These are phyloP conservation scores for Podosphaera aphanis DNA, from an alignment of 2,329 filamentous ascomycete species.

Conservation along the genomic window DNA sequence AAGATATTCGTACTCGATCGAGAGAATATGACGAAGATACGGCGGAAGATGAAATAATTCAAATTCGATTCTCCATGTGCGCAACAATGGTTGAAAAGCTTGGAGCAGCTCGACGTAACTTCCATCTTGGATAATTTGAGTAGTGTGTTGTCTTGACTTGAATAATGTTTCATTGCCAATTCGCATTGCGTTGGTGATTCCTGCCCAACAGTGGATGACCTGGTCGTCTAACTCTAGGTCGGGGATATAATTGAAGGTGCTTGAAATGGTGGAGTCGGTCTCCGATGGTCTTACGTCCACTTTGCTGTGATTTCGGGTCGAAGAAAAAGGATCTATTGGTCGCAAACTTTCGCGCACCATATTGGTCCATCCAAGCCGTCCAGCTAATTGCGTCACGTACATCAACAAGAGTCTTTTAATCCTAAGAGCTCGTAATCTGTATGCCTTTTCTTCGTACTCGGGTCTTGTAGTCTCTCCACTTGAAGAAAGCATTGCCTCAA, in stretches of 20 bases:
- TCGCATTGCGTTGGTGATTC: slow-evolving; percentile 82
- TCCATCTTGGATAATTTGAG: slow-evolving; percentile 67
- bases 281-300: slow-evolving; percentile 35
- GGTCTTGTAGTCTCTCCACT: slow-evolving; percentile 34
- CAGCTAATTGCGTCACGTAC: slow-evolving; percentile 83
- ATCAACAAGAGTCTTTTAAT: slow-evolving; percentile 73
- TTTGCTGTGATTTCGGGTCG: slow-evolving; percentile 16
- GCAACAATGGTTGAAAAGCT: slow-evolving; percentile 56
- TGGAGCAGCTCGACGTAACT: slow-evolving; percentile 62
- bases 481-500: slow-evolving; percentile 43
- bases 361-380: slow-evolving; percentile 73
- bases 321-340: slow-evolving; percentile 32
- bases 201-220: slow-evolving; percentile 74
- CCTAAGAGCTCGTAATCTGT: slow-evolving; percentile 54
- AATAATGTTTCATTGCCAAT: slow-evolving; percentile 76
- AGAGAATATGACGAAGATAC: slow-evolving; percentile 52
- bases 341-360: slow-evolving; percentile 59
- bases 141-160: slow-evolving; percentile 65
- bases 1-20: slow-evolving; percentile 89
- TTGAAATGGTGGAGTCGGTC: slow-evolving; percentile 31
- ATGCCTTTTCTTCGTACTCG: slow-evolving; percentile 51
- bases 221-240: slow-evolving; percentile 44
- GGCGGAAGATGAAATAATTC: slow-evolving; percentile 48
- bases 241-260: slow-evolving; percentile 40
- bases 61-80: slow-evolving; percentile 61